These are phyloP conservation scores for Kuraishia piskuri DNA, from an alignment of 805 yeast species.

Conservation along the genomic window DNA sequence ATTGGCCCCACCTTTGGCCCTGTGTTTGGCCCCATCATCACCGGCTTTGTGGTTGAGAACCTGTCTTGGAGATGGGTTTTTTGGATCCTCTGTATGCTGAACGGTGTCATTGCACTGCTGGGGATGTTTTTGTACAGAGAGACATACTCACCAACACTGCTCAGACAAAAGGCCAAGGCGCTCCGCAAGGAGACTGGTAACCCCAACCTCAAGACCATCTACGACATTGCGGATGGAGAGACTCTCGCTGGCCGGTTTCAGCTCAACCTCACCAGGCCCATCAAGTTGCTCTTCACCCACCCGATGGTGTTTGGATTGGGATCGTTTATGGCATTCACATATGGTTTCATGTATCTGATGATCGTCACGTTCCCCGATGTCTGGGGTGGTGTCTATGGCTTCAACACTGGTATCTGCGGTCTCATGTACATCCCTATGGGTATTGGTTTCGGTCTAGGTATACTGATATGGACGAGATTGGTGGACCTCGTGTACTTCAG, in stretches of 20 bases:
- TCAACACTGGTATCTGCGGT: conserved; percentile 40
- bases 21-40: conserved; percentile 44
- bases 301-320: conserved; percentile 63
- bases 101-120: conserved; percentile 34
- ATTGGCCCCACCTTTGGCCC: conserved; percentile 60
- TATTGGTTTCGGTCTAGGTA: conserved; percentile 44
- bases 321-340: conserved; percentile 53
- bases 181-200: conserved; percentile 50
- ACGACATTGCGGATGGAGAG: conserved; percentile 48
- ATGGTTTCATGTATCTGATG: conserved; percentile 59
- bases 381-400: conserved; percentile 39
- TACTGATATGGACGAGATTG: conserved; percentile 35
- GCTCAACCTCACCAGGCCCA: conserved; percentile 43
- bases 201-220: conserved; percentile 45
- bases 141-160: conserved; percentile 49
- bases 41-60: conserved; percentile 47
- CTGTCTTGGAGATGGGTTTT: conserved; percentile 58
- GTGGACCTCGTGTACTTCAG: conserved; percentile 31
- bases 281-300: conserved; percentile 40
- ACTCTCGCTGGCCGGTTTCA: conserved; percentile 28
- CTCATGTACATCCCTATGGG: conserved; percentile 52
- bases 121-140: conserved; percentile 43
- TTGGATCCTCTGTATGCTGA: conserved; percentile 46
- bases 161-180: conserved; percentile 34
- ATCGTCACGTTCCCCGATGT: conserved; percentile 51